Evolutionary conservation across 768 basidiomycete species (phyloP), one percentile per base, ranked within the genome.

Genomic region (Rhodotorula diobovata): DNA sequence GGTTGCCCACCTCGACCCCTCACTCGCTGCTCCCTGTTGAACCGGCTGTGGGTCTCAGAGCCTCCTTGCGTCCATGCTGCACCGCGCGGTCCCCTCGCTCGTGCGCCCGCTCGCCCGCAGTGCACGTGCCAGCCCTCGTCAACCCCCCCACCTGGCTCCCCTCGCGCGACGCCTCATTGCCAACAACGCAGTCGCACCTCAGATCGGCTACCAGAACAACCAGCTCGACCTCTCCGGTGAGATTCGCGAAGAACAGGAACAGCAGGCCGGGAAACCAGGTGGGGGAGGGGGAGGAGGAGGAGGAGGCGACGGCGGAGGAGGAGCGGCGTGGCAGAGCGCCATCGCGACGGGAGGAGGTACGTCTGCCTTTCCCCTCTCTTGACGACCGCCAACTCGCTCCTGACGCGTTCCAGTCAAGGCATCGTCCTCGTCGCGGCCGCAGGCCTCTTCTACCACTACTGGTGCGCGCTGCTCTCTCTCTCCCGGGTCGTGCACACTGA

Each of bases 391-490:
- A 16, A 4, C 50, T 15, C 30, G 23, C 35, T 30, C 28, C 41
- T 12, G 7, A 39, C 21, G 1, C 32, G 54, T 32, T n/a, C n/a
- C n/a, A n/a, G n/a, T n/a, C 8, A 51, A 67, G 66, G 66, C 30
- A 67, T 67, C 59, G 39, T n/a, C 41, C 66, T 67, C 66, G 37
- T 67, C 37, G 58, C 66, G 20, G 56, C 32, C 5, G 62, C 61
- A 2, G 70, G 70, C 2, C 56, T 66, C 41, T 50, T 39, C 48
- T 71, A 71, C 57, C 70, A 71, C 57, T 71, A 71, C 66, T 71
- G 70, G 70, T 63, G 39, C 39, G 37, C 37, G 12, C 18, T 21
- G 20, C n/a, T 11, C 25, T 20, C 16, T 25, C 15, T 15, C 15
- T 9, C 35, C 7, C 58, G 15, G 4, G 2, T 43, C 41, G 3